Evolutionary conservation across 352 stramenopile genomes (phyloP).

Genomic region (Pythium phragmiticola): DNA sequence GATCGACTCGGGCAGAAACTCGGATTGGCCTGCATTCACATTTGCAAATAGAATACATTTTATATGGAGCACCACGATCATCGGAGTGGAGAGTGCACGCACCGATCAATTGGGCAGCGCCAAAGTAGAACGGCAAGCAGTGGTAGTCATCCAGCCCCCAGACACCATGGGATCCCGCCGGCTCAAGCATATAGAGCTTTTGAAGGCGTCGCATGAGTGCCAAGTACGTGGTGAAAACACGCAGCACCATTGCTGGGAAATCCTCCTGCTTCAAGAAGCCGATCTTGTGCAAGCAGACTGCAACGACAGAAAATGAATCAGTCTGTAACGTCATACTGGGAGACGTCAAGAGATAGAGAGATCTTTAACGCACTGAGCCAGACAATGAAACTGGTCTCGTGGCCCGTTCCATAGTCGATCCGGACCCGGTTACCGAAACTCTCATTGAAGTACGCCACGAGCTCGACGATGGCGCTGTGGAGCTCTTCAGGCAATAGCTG

Average conservation of each 20-base stretch:
- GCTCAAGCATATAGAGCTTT: slow-evolving; percentile 97
- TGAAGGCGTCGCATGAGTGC: slow-evolving; percentile 93
- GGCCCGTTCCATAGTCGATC: slow-evolving; percentile 99
- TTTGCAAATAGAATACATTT: background rate
- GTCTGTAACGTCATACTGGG: background rate
- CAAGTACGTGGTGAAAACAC: slow-evolving; percentile 93
- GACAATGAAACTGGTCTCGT: slow-evolving; percentile 98
- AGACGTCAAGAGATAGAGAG: background rate
- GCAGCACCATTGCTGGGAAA: slow-evolving; percentile 86
- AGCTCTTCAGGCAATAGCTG: slow-evolving; percentile 53
- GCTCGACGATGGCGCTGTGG: slow-evolving; percentile 84
- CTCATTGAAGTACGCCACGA: slow-evolving; percentile 94
- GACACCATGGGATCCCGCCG: slow-evolving; percentile 97
- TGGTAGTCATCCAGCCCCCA: slow-evolving; percentile 99
- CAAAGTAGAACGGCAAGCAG: slow-evolving; percentile 98
- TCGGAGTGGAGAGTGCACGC: background rate
- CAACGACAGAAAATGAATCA: slow-evolving; percentile 15
- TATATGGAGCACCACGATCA: background rate
- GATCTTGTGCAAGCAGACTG: slow-evolving; percentile 87
- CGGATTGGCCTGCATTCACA: slow-evolving; percentile 43
- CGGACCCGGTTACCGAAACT: slow-evolving; percentile 96
- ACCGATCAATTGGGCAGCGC: slow-evolving; percentile 92
- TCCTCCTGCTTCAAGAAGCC: slow-evolving; percentile 86
- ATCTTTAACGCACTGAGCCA: slow-evolving; percentile 70
- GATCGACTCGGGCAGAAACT: slow-evolving; percentile 70